Percentiles rank a stretch among this genome's conserved stretches.
Conservation (phyloP, 2,329 filamentous ascomycete genomes). For the Paraphaeosphaeria sporulosa region DNA sequence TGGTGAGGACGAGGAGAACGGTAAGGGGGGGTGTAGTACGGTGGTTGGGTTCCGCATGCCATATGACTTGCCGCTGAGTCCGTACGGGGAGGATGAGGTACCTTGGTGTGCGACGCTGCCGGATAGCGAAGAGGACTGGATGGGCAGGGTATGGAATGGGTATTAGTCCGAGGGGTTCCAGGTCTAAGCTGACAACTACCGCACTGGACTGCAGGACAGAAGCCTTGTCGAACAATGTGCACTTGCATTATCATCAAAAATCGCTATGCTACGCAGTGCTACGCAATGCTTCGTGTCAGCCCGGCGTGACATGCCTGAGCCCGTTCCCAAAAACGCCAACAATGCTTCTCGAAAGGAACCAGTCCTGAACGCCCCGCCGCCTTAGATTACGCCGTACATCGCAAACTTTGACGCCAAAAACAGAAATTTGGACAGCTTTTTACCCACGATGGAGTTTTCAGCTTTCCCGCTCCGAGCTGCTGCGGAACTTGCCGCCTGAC, state of each 20-base stretch:
- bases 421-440: slow-evolving; percentile 9
- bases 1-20: slow-evolving; percentile 25
- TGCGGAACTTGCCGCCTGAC: slow-evolving; percentile 37
- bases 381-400: slow-evolving; percentile 28
- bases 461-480: slow-evolving; percentile 37
- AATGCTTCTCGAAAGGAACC: slow-evolving; percentile 16
- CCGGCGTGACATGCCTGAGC: slow-evolving; percentile 11
- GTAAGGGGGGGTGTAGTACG: slow-evolving; percentile 22
- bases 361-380: slow-evolving; percentile 18
- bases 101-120: slow-evolving; percentile 78
- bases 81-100: slow-evolving; percentile 68
- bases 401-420: slow-evolving; percentile 15
- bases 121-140: slow-evolving; percentile 70
- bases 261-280: slow-evolving; percentile 18
- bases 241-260: slow-evolving; percentile 25
- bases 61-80: slow-evolving; percentile 78
- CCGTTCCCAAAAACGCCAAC: slow-evolving; percentile 16
- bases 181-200: not conserved
- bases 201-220: no score
- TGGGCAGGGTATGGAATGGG: slow-evolving; percentile 52
- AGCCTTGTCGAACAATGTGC: not conserved
- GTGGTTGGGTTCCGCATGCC: slow-evolving; percentile 78
- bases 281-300: slow-evolving; percentile 13
- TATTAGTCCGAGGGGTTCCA: slow-evolving; percentile 12
- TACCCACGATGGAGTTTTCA: slow-evolving; percentile 18